Percentiles rank a stretch among this genome's conserved stretches.
Evolutionary conservation across 306 rosid species (phyloP).

Genomic region (Astragalus membranaceus): DNA sequence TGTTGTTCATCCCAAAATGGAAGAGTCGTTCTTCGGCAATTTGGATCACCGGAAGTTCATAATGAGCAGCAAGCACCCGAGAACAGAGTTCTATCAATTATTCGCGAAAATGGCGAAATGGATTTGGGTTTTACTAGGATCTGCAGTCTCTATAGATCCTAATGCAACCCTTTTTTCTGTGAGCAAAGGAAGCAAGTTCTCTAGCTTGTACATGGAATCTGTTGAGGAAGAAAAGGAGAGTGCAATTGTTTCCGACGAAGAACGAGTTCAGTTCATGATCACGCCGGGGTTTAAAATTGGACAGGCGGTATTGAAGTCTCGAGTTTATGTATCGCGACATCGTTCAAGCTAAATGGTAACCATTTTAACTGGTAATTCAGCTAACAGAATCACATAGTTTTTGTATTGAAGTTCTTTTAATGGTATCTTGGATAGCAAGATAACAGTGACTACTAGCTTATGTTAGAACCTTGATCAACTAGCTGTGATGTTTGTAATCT

Average conservation of each 20-base stretch:
- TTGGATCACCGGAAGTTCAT: conserved; percentile 56
- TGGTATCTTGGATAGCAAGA: conserved; percentile 16
- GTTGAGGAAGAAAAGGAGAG: conserved; percentile 36
- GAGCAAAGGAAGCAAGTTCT: conserved; percentile 46
- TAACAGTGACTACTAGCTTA: conserved; percentile 26
- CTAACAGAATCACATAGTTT: conserved; percentile 19
- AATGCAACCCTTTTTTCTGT: conserved; percentile 49
- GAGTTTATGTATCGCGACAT: conserved; percentile 48
- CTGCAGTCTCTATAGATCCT: conserved; percentile 47
- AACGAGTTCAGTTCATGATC: conserved; percentile 64
- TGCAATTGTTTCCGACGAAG: conserved; percentile 13
- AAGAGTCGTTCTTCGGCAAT: conserved; percentile 67
- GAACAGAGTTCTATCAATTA: conserved; percentile 71
- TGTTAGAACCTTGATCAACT: conserved; percentile 10
- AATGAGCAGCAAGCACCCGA: conserved; percentile 61
- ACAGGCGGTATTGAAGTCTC: conserved; percentile 45
- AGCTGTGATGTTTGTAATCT: conserved; percentile 21
- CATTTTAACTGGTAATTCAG: conserved; percentile 34
- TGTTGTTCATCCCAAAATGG: conserved; percentile 63
- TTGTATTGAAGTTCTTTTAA: conserved; percentile 16
- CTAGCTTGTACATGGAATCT: conserved; percentile 61
- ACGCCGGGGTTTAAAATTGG: conserved; percentile 77
- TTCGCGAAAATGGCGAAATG: conserved; percentile 78
- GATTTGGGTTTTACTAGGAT: conserved; percentile 64
- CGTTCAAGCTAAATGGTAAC: conserved; percentile 23